Conservation (phyloP, 2,329 filamentous ascomycete genomes). For the Aspergillus sp. region DNA sequence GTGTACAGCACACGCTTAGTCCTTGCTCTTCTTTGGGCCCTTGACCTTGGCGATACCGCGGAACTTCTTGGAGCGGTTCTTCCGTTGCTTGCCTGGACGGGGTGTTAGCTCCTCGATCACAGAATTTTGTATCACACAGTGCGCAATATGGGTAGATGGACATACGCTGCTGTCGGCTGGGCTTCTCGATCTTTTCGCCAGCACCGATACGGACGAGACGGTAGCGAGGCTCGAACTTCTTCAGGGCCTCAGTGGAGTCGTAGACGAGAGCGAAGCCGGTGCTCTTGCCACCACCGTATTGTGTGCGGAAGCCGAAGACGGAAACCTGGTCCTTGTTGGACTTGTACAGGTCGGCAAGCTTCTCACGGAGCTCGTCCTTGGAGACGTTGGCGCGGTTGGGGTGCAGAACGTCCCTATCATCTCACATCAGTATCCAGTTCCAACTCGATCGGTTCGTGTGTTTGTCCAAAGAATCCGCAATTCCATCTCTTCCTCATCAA, state of each 20-base stretch:
- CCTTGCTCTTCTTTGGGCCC: slow-evolving; percentile 89
- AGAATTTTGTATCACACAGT: neutral
- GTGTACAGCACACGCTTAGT: slow-evolving; percentile 56
- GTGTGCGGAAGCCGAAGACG: slow-evolving; percentile 97
- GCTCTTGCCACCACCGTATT: slow-evolving; percentile 99
- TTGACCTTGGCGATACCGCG: slow-evolving; percentile 98
- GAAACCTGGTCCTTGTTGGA: slow-evolving; percentile 95
- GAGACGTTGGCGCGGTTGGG: slow-evolving; percentile 97
- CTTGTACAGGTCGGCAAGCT: slow-evolving; percentile 97
- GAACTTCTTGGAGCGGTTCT: slow-evolving; percentile 99
- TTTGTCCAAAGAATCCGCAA: neutral
- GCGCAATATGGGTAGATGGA: slow-evolving; percentile 36
- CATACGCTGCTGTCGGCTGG: slow-evolving; percentile 98
- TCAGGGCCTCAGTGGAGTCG: slow-evolving; percentile 96
- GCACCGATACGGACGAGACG: slow-evolving; percentile 90
- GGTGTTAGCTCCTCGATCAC: neutral
- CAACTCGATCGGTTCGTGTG: neutral
- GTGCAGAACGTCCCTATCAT: slow-evolving; percentile 93
- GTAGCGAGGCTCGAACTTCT: slow-evolving; percentile 99
- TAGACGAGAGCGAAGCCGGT: slow-evolving; percentile 98
- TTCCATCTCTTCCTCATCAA: slow-evolving; percentile 8
- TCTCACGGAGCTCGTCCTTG: slow-evolving; percentile 96
- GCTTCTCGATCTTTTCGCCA: slow-evolving; percentile 93
- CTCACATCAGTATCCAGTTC: slow-evolving; percentile 7
- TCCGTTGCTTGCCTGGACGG: slow-evolving; percentile 94